Base-by-base conservation (phyloP, 257 asterid species). In the Penstemon davidsonii region DNA sequence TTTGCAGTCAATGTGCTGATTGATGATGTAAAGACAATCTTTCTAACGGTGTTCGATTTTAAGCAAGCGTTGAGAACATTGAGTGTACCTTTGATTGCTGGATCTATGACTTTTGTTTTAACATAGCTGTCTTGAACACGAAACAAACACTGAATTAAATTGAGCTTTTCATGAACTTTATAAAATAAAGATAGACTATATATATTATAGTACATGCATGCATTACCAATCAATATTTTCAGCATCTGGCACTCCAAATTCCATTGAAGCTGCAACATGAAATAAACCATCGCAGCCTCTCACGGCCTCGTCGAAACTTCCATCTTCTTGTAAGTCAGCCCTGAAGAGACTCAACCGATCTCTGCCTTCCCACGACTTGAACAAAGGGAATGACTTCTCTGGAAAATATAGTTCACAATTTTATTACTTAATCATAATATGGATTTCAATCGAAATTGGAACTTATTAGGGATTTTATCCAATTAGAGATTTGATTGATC, bases 261-360 rank as follows among this genome's bases (percentile, higher is more conserved):
- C 90, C 98, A 92, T 92, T 18, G 91, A 82, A 43, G 97, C 96
- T 54, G 96, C 96, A 59, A 90, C 96, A 71, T 88, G 98, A 59
- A 86, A 89, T 38, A 92, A 86, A 33, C 98, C 97, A 60, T 68
- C 71, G 73, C 98, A 89, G 44, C 91, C 90, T 79, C 69, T 76
- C 37, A 90, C 76, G 4, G 97, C 97, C 64, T 86, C 93, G 15
- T 92, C 96, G 10, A 84, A 92, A 73, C 97, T 92, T 51, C 97
- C 97, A 71, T 92, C 95, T 77, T 88, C 86, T 5, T 57, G 76
- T 60, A 92, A 75, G 86, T 92, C 91, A 44, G 96, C 87, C 77
- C 47, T 80, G 80, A 88, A 90, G 39, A 89, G 68, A 63, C 82
- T 81, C 73, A 92, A 55, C 55, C 78, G 79, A 3, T 78, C 88